These are phyloP conservation scores for Globomyces sp. DNA, from an alignment of 371 early-diverging fungal genomes.

Conservation along the genomic window DNA sequence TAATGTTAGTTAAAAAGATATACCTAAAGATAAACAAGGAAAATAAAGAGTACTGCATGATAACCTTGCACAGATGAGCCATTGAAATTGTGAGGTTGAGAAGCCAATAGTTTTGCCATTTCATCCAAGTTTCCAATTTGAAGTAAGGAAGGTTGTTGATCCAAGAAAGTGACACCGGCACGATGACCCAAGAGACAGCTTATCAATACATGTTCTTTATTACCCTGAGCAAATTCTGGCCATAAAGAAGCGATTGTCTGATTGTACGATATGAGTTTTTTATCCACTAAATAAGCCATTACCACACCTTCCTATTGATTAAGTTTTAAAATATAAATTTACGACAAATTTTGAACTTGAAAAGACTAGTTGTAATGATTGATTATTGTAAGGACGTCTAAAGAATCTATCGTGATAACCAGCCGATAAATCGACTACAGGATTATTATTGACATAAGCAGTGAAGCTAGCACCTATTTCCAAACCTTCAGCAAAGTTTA, in stretches of 20 bases:
- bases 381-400: slow-evolving; percentile 46
- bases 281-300: slow-evolving; percentile 60
- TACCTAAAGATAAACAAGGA: neutral
- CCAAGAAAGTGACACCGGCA: slow-evolving; percentile 61
- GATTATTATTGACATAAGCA: slow-evolving; percentile 51
- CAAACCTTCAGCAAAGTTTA: slow-evolving; percentile 35
- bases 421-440: slow-evolving; percentile 62
- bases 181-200: slow-evolving; percentile 61
- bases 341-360: slow-evolving; percentile 61
- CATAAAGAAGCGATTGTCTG: slow-evolving; percentile 61
- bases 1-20: neutral
- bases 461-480: slow-evolving; percentile 43
- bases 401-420: slow-evolving; percentile 58
- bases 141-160: slow-evolving; percentile 39
- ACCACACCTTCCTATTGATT: slow-evolving; percentile 46
- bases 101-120: slow-evolving; percentile 48
- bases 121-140: slow-evolving; percentile 37
- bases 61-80: slow-evolving; percentile 57
- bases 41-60: slow-evolving; percentile 43
- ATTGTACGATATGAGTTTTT: slow-evolving; percentile 56
- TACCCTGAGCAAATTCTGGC: slow-evolving; percentile 76
- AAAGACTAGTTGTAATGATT: slow-evolving; percentile 65
- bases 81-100: slow-evolving; percentile 62
- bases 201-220: slow-evolving; percentile 69
- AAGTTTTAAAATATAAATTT: slow-evolving; percentile 1